phyloP scores from a whole-genome alignment of 225 moss, liverwort and hornwort genomes.

The Lunularia cruciata region DNA sequence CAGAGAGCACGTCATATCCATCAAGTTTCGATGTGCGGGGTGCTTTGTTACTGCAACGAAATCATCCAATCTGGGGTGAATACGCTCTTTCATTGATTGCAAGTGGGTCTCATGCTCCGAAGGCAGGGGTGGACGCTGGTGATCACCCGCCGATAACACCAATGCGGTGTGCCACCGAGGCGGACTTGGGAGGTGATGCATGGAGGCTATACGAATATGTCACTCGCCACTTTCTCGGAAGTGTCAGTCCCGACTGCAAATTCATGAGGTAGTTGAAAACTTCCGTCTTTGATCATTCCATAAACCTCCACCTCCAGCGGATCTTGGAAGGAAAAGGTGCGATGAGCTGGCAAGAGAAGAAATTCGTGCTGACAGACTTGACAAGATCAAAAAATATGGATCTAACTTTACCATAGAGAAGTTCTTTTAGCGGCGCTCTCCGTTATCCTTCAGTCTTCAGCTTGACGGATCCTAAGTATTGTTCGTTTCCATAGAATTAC shows the following conservation, averaged over 20 bases:
- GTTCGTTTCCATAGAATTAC: too few relatives aligned
- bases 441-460: too few relatives aligned
- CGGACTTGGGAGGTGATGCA: constrained; percentile 87
- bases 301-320: too few relatives aligned
- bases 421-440: too few relatives aligned
- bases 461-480: too few relatives aligned
- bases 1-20: constrained; percentile 96
- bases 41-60: constrained; percentile 72
- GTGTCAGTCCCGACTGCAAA: constrained; percentile 96
- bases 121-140: constrained; percentile 89
- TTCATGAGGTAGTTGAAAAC: constrained; percentile 68
- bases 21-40: constrained; percentile 89
- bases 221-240: constrained; percentile 88
- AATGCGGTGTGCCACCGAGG: constrained; percentile 88
- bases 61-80: constrained; percentile 94
- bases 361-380: too few relatives aligned
- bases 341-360: too few relatives aligned
- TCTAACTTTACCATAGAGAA: too few relatives aligned
- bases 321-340: too few relatives aligned
- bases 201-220: constrained; percentile 98
- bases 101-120: constrained; percentile 79
- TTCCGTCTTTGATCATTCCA: too few relatives aligned
- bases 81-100: constrained; percentile 79
- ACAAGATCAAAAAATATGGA: too few relatives aligned
- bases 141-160: constrained; percentile 99